phyloP scores from a whole-genome alignment of 2,329 filamentous ascomycete species.

The Monosporascus sp. region DNA sequence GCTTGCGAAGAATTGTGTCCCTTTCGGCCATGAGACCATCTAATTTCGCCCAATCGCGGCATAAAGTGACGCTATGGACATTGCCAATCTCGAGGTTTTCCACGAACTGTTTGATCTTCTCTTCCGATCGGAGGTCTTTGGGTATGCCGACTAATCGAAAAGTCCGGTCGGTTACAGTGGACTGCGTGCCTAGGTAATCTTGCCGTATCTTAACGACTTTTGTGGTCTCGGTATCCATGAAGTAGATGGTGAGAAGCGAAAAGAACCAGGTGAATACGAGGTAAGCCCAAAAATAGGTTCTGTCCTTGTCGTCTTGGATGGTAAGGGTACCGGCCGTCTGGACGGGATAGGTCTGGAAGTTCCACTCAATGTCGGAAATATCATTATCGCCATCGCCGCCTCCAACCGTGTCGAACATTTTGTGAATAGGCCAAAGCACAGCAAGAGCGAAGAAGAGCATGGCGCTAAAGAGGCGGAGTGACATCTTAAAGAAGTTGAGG shows the following conservation, averaged over 20 bases:
- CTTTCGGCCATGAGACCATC: slow-evolving; percentile 70
- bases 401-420: slow-evolving; percentile 46
- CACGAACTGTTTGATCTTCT: slow-evolving; percentile 78
- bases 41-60: slow-evolving; percentile 78
- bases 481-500: slow-evolving; percentile 92
- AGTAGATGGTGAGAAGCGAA: slow-evolving; percentile 72
- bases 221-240: slow-evolving; percentile 77
- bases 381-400: background rate
- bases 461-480: slow-evolving; percentile 73
- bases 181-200: slow-evolving; percentile 86
- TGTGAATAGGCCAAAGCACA: slow-evolving; percentile 83
- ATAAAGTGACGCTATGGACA: slow-evolving; percentile 82
- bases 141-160: slow-evolving; percentile 90
- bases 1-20: slow-evolving; percentile 57
- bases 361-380: background rate
- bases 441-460: slow-evolving; percentile 76
- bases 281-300: slow-evolving; percentile 80
- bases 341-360: background rate
- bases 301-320: slow-evolving; percentile 15
- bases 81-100: slow-evolving; percentile 85
- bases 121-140: slow-evolving; percentile 68
- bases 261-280: slow-evolving; percentile 94
- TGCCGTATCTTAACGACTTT: slow-evolving; percentile 82
- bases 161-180: slow-evolving; percentile 91
- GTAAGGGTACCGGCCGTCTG: background rate